Base-by-base conservation (phyloP, 768 basidiomycete species). In the Rhizopogon rudus region DNA sequence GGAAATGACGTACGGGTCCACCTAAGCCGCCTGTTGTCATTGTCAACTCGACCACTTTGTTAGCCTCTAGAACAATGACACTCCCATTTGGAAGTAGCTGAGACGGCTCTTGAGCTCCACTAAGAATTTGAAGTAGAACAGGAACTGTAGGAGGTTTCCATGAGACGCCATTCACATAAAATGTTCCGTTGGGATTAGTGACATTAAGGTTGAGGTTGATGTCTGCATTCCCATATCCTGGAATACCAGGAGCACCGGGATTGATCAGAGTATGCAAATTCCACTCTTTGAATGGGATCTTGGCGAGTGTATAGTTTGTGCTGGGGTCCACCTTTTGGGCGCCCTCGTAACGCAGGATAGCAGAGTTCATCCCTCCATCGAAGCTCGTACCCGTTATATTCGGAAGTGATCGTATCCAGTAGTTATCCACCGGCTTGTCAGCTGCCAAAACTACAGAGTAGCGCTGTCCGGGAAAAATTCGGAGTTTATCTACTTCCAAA, bases 401-500 rank as follows among this genome's bases (percentile, higher is more conserved):
- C 0, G 57, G 42, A 28, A 61, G 25, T 0, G 55, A 56, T 35
- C 56, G 56, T 31, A 60, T 54, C 54, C 67, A 81, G 52, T 81
- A 81, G 62, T 81, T 81, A n/a, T 46, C 60, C 20, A 73, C 41
- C 0, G 68, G 60, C 43, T 75, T 67, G 57, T 74, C 69, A 5
- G 78, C 74, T 64, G 65, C 61, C 1, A 81, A 59, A 10, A 80
- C 64, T 53, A 80, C 69, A 1, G 78, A 80, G 55, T 79, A 80
- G 28, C 79, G 73, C 57, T 81, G 79, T 5, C 73, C 77, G 5
- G 69, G 52, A 12, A 63, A 66, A 10, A 75, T 69, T 13, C 66
- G 62, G 16, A 75, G 49, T 12, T 61, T 65, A 41, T 78, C 75
- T 7, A 75, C 75, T 0, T 63, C 57, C 3, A 76, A 54, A 5